Base-by-base conservation (phyloP, 371 early-diverging fungal species). In the Batkoa obscura region DNA sequence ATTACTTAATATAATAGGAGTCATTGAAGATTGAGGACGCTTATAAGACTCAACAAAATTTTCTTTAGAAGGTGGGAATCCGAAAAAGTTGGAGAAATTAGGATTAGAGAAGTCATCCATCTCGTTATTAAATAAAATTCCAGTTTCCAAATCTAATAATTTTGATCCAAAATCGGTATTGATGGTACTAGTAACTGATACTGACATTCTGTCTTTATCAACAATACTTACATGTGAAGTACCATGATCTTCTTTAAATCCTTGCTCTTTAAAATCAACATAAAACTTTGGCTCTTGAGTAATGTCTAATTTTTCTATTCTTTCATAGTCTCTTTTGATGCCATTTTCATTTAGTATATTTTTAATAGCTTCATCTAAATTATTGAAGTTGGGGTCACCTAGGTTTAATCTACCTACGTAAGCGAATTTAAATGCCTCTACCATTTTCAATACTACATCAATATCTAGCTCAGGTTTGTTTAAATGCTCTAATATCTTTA, bases 81-180 rank as follows among this genome's bases (percentile, higher is more conserved):
- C 90, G 74, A 92, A 92, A 10, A 70, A 67, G 62, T 96, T 92
- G 12, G 86, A 74, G 12, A 67, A 62, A 43, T 83, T 83, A 35
- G 93, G 92, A 31, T 90, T 88, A 49, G 87, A 84, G 64, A 99
- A 99, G 63, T 99, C 99, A 66, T 98, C 98, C 86, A 99, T 95
- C 63, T 96, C 81, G 65, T 98, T 80, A 70, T 99, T 99, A 38
- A 99, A 72, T 38, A 99, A 83, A 33, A 99, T 76, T n/a, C 99
- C 99, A 0, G 98, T 93, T 13, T 59, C 68, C 1, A 79, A 79
- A 66, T 98, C 94, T 82, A 99, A 78, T 15, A 98, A 62, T 41
- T 82, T 83, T 2, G 94, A 83, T 0, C 99, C 99, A 74, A 96
- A 99, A 17, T 83, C 63, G 13, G 94, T 68, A 70, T 99, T 96